phyloP scores from a whole-genome alignment of 495 filamentous ascomycete species.

The Oleoguttula mirabilis region DNA sequence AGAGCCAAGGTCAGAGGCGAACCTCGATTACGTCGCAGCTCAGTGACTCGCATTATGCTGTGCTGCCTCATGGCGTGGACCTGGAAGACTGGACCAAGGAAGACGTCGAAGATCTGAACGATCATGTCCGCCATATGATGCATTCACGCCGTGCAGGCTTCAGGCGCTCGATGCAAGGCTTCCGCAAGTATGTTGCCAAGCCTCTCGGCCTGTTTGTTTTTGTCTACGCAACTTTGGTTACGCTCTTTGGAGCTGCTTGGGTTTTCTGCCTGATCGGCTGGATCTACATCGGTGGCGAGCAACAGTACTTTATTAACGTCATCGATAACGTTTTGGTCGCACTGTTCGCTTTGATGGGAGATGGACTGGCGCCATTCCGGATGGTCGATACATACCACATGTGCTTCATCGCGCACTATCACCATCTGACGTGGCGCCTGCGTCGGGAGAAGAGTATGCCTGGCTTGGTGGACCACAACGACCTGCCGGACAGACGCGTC shows the following conservation, averaged over 20 bases:
- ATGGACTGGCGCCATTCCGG: slow-evolving; percentile 64
- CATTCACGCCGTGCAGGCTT: slow-evolving; percentile 66
- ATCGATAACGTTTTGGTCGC: slow-evolving; percentile 70
- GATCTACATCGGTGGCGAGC: slow-evolving; percentile 65
- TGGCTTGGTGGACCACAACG: slow-evolving; percentile 56
- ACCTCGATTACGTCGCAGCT: slow-evolving; percentile 16
- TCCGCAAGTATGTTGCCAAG: slow-evolving; percentile 57
- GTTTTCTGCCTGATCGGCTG: slow-evolving; percentile 73
- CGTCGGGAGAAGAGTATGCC: slow-evolving; percentile 51
- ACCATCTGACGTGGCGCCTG: slow-evolving; percentile 59
- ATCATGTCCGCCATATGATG: slow-evolving; percentile 70
- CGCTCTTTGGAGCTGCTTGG: slow-evolving; percentile 69
- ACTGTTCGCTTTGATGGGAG: slow-evolving; percentile 65
- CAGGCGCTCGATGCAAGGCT: slow-evolving; percentile 62
- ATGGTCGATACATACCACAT: slow-evolving; percentile 73
- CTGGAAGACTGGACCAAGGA: slow-evolving; percentile 57
- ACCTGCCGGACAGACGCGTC: slow-evolving; percentile 39
- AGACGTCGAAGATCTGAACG: slow-evolving; percentile 61
- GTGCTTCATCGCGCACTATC: slow-evolving; percentile 55
- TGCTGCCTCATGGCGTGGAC: slow-evolving; percentile 50
- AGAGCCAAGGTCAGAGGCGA: not conserved
- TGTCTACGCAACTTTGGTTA: slow-evolving; percentile 68
- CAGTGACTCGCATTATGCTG: slow-evolving; percentile 35
- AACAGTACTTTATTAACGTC: slow-evolving; percentile 58
- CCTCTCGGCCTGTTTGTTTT: slow-evolving; percentile 68